Evolutionary conservation across 345 rosid genomes (phyloP).

Genomic region (Carallia brachiata): DNA sequence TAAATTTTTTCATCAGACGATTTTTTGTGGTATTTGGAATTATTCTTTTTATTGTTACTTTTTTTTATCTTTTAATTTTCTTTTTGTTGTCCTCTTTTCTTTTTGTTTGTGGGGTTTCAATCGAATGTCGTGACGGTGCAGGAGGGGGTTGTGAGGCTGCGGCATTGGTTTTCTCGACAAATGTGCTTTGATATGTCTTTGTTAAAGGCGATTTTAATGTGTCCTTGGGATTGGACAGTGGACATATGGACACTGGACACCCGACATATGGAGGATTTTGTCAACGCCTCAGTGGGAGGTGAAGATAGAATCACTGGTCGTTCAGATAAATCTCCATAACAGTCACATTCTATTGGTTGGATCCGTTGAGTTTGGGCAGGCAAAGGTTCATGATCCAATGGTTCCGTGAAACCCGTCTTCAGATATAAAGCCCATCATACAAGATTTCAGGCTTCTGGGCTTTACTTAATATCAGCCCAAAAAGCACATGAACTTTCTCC

Average conservation of each 20-base stretch:
- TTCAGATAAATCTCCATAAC: not conserved
- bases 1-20: too few species aligned
- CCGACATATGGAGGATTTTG: not conserved
- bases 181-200: slow-evolving; percentile 32
- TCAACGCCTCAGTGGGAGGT: slow-evolving; percentile 8
- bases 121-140: slow-evolving; percentile 34
- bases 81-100: too few species aligned
- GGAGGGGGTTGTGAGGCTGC: slow-evolving; percentile 1
- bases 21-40: too few species aligned
- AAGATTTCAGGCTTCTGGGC: too few species aligned
- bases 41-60: not conserved
- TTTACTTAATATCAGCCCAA: too few species aligned
- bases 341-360: not conserved
- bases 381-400: not conserved
- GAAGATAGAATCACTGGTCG: not conserved
- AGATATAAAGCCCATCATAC: too few species aligned
- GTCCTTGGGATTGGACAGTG: not conserved
- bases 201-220: slow-evolving; percentile 7
- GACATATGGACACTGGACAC: not conserved
- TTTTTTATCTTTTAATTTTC: not conserved
- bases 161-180: not conserved
- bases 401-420: not conserved
- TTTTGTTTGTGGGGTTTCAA: slow-evolving; percentile 4
- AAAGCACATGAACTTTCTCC: not conserved
- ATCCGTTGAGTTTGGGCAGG: too few species aligned